Evolutionary conservation across 1,139 yeast genomes (phyloP).

Genomic region (Protomyces macrosporus): DNA sequence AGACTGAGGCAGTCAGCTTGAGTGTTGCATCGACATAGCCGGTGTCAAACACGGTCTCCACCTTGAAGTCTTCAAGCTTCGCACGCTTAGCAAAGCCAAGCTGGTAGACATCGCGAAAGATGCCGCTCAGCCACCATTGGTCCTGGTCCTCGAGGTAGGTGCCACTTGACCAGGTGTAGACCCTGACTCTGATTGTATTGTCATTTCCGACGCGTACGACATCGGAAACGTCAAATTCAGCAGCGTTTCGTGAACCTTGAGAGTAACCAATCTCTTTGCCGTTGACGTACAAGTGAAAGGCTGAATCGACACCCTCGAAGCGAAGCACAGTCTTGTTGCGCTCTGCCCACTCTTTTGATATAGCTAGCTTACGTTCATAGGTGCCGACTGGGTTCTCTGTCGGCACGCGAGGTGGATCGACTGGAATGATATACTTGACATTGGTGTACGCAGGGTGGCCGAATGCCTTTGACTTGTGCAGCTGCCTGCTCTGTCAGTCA

Average conservation of each 20-base stretch:
- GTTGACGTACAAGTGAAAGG: slow-evolving; percentile 39
- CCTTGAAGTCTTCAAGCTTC: slow-evolving; percentile 33
- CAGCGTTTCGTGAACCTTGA: slow-evolving; percentile 40
- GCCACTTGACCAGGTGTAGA: slow-evolving; percentile 40
- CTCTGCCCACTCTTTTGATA: slow-evolving; percentile 30
- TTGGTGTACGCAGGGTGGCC: slow-evolving; percentile 41
- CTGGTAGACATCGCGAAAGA: slow-evolving; percentile 35
- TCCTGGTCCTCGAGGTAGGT: slow-evolving; percentile 42
- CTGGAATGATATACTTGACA: slow-evolving; percentile 39
- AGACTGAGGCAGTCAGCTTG: slow-evolving; percentile 2
- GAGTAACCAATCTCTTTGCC: slow-evolving; percentile 38
- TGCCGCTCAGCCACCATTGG: slow-evolving; percentile 42
- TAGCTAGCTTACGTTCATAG: slow-evolving; percentile 36
- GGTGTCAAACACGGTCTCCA: slow-evolving; percentile 21
- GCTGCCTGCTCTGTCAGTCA: neutral
- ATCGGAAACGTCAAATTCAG: slow-evolving; percentile 38
- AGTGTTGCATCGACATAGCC: slow-evolving; percentile 2
- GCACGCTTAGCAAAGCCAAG: slow-evolving; percentile 32
- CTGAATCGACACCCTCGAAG: slow-evolving; percentile 42
- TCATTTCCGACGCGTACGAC: slow-evolving; percentile 23
- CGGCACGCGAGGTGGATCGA: slow-evolving; percentile 41
- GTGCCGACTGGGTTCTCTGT: slow-evolving; percentile 41
- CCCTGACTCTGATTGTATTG: slow-evolving; percentile 35
- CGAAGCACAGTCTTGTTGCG: slow-evolving; percentile 34
- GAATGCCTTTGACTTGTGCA: slow-evolving; percentile 36